These are phyloP conservation scores for Dalbergia cochinchinensis DNA, from an alignment of 306 rosid species.

Conservation along the genomic window DNA sequence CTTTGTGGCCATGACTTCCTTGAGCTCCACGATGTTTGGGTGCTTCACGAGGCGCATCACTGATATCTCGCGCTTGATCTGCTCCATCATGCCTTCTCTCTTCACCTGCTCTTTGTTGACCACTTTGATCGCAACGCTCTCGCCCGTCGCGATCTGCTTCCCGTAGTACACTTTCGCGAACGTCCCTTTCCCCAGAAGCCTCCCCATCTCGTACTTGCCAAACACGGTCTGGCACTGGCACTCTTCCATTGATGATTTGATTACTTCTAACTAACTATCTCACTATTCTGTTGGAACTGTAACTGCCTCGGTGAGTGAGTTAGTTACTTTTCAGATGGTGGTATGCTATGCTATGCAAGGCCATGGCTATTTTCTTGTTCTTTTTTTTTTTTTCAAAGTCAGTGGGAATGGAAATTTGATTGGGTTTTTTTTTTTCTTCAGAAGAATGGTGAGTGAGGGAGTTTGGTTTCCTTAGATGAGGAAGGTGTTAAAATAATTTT, in stretches of 20 bases:
- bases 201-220: slow-evolving; percentile 73
- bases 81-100: slow-evolving; percentile 82
- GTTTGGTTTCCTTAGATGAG: slow-evolving; percentile 23
- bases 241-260: slow-evolving; percentile 55
- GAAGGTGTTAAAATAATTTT: neutral
- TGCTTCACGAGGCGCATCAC: slow-evolving; percentile 76
- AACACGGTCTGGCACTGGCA: slow-evolving; percentile 52
- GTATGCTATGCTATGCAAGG: neutral
- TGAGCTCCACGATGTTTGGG: slow-evolving; percentile 75
- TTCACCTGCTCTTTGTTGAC: slow-evolving; percentile 69
- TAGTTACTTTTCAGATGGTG: neutral
- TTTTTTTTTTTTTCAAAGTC: too few species aligned
- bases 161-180: slow-evolving; percentile 84
- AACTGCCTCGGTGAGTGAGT: too few species aligned
- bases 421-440: neutral
- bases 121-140: slow-evolving; percentile 79
- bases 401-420: neutral
- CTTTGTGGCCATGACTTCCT: slow-evolving; percentile 83
- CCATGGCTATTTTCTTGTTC: neutral
- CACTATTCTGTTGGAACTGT: neutral
- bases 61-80: slow-evolving; percentile 78
- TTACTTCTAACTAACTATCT: neutral
- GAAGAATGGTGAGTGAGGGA: neutral
- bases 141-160: slow-evolving; percentile 57
- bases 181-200: slow-evolving; percentile 78